Base-by-base conservation (phyloP, 352 stramenopile species). In the Plasmopara halstedii region DNA sequence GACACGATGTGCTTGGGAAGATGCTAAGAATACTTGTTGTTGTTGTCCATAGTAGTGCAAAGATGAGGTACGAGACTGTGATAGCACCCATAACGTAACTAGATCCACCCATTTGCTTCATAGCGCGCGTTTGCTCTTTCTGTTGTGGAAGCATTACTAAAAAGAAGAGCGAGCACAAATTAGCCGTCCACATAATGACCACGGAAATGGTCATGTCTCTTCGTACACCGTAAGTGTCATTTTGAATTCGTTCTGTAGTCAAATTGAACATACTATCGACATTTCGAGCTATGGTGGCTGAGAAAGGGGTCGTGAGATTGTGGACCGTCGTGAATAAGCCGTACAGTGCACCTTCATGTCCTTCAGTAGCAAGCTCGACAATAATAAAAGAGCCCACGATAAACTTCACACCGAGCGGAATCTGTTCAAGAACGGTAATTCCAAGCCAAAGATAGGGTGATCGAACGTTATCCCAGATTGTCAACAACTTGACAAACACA, bases 281-380 rank as follows among this genome's bases (percentile, higher is more conserved):
- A 34, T 76, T 75, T 10, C 54, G 45, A 21, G 67, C 73, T 23
- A 82, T 60, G 11, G 59, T 53, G 2, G 64, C 66, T 3, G 64
- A 52, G 33, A 86, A 72, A 8, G 74, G 69, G 3, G 55, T 59
- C 2, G 54, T 42, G 15, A 86, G 58, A 45, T 84, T 86, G 32
- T 58, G 55, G 4, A 83, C 67, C 3, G 74, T 86, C 21, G 70
- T 79, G 17, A 86, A 54, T 17, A 86, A 51, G 6, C 74, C 70
- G 62, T 81, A 80, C 51, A 83, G 72, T 34, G 71, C 72, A 11
- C 69, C 69, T 61, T 86, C 69, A 46, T 83, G 58, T 20, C 74
- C 71, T 17, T 79, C 69, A 6, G 53, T 58, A 7, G 67, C 55
- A 29, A 86, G 62, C 53, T 86, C 71, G 22, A 84, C 67, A 14